These are phyloP conservation scores for Xerocomellus intermedius DNA, from an alignment of 768 basidiomycete genomes.

Conservation along the genomic window DNA sequence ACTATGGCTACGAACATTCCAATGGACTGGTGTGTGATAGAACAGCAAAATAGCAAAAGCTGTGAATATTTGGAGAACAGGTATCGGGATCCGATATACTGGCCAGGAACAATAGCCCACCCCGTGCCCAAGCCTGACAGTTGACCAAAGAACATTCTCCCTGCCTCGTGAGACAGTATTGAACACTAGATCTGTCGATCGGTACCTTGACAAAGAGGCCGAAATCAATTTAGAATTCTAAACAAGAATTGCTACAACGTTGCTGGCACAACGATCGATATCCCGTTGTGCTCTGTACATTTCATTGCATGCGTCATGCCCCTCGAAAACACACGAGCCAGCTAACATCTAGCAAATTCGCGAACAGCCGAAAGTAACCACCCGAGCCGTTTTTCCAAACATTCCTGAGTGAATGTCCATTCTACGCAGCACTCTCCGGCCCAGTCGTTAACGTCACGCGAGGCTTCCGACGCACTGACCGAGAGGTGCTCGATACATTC, in stretches of 20 bases:
- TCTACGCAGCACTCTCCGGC: slow-evolving; percentile 1
- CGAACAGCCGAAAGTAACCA: not conserved
- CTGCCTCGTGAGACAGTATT: no score
- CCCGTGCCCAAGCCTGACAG: no score
- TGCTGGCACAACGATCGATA: not conserved
- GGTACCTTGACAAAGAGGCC: not conserved
- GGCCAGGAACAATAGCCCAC: no score
- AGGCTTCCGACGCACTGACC: slow-evolving; percentile 14
- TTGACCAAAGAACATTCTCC: no score
- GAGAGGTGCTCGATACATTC: slow-evolving; percentile 11
- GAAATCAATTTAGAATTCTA: not conserved
- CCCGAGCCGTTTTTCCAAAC: not conserved
- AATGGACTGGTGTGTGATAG: not conserved
- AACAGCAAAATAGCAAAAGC: not conserved
- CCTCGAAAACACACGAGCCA: not conserved
- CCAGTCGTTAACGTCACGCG: slow-evolving; percentile 21
- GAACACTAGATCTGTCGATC: no score
- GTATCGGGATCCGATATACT: no score
- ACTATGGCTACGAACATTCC: slow-evolving; percentile 68
- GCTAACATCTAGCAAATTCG: not conserved
- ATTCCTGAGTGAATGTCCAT: not conserved
- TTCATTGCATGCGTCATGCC: not conserved
- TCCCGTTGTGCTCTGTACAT: no score
- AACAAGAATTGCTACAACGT: not conserved
- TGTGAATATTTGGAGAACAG: not conserved